Evolutionary conservation across 202 grass and related monocot species (phyloP), one percentile per base, ranked within the genome.

Genomic region (Hordeum pubiflorum): DNA sequence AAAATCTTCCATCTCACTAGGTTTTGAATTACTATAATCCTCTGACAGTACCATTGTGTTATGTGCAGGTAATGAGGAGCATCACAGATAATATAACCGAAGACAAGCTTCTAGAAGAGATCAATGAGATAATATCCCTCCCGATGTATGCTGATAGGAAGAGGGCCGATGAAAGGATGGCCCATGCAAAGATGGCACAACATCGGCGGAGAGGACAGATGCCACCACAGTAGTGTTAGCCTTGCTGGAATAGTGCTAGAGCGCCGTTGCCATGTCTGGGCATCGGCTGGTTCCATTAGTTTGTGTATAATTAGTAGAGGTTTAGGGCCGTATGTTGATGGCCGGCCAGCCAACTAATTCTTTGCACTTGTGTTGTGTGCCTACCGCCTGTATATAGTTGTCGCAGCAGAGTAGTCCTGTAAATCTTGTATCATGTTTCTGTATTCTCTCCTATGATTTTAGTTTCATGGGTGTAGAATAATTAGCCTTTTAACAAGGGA

Each of bases 1-100:
- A 1, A 33, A 62, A 72, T 22, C 36, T 23, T 72, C 7, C 7
- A 26, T 20, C 21, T 55, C 14, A n/a, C 3, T 29, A 23, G 8
- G 12, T 26, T 50, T 74, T 24, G 7, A 18, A n/a, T 11, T 73
- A 52, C 3, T 60, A 4, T 12, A 37, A 6, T 81, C 20, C 62
- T 84, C 21, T 66, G 15, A 86, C 9, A 50, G 41, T 24, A 82
- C 69, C 39, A 48, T 20, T 82, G 22, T 1, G 5, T 62, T 69
- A 13, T 76, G 5, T 80, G 15, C 32, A 97, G 94, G 94, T 97
- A n/a, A 92, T 97, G 91, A 89, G 91, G 78, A 97, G 94, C 62
- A 97, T 97, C 72, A 85, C 89, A 3, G 91, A 97, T 65, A 97
- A 97, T 55, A 97, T 97, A 15, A 97, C 91, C 0, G 87, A 94